Conservation (phyloP, 2,329 filamentous ascomycete genomes). For the Aspergillus proliferans region DNA sequence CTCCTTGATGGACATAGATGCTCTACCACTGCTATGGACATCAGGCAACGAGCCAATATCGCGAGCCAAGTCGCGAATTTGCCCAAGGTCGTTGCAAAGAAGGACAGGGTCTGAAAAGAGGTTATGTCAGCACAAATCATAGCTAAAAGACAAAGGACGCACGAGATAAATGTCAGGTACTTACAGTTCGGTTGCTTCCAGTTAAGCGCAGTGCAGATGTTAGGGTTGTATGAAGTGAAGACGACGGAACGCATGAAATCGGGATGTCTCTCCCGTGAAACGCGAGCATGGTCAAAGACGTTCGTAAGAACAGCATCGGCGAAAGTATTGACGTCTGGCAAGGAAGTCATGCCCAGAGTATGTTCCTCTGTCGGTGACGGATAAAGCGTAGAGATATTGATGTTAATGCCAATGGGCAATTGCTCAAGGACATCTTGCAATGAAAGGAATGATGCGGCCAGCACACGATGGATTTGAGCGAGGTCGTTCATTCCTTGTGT, state of each 20-base stretch:
- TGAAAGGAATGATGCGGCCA: conserved; percentile 71
- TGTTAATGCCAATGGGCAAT: conserved; percentile 72
- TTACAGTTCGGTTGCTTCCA: conserved; percentile 98
- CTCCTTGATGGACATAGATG: conserved; percentile 85
- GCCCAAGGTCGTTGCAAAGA: conserved; percentile 83
- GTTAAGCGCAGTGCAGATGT: conserved; percentile 87
- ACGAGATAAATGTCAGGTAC: conserved; percentile 19
- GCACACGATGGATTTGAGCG: conserved; percentile 61
- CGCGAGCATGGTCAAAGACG: conserved; percentile 84
- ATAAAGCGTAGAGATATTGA: conserved; percentile 89
- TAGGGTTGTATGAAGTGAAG: conserved; percentile 87
- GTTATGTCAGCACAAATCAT: not conserved
- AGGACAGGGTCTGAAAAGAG: conserved; percentile 67
- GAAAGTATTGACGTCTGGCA: conserved; percentile 76
- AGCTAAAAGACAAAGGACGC: not conserved
- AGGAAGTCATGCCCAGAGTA: conserved; percentile 62
- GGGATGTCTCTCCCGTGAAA: conserved; percentile 58
- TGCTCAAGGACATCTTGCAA: conserved; percentile 69
- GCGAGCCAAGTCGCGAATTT: conserved; percentile 35
- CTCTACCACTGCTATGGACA: conserved; percentile 58
- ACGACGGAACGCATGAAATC: conserved; percentile 79
- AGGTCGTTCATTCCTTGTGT: conserved; percentile 39
- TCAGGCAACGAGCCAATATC: conserved; percentile 35
- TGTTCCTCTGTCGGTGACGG: conserved; percentile 70
- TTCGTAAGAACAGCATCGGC: conserved; percentile 76